Base-by-base conservation (phyloP, 1,284 basidiomycete species). In the Microstroma glucosiphilum region DNA sequence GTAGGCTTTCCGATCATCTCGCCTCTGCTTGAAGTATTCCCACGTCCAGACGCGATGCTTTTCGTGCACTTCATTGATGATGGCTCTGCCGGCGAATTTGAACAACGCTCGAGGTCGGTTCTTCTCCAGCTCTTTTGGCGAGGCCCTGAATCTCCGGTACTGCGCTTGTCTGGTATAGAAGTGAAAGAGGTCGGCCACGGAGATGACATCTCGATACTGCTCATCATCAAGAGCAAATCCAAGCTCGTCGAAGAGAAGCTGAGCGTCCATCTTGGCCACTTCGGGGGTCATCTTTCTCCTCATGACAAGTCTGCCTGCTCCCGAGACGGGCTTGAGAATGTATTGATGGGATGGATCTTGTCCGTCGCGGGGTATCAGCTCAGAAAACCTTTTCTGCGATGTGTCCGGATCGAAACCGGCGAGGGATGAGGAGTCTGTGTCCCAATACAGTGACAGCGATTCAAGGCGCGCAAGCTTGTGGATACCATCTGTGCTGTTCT, bases 151-250 rank as follows among this genome's bases (percentile, higher is more conserved):
- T 15, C 60, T 60, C 48, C 75, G 74, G 60, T 79, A 79, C 83
- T 92, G 90, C 66, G 89, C 89, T 69, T 91, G 90, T 60, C 96
- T 87, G 56, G 88, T 85, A 81, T 94, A 97, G 68, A 98, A 90
- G 79, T 98, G 94, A 81, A 96, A 97, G 84, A 97, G 91, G 79
- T 99, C 94, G 65, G 93, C 83, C 59, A 98, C 86, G 21, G 91
- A 94, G 67, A 99, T 90, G 13, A 86, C 87, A 80, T 98, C 92
- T 55, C 92, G 87, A 79, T 98, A 99, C 80, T 99, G 96, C 70
- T 94, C 87, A 69, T 92, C 88, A 77, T 99, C 94, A 62, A 99
- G 82, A 12, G 89, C 85, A 62, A 99, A 88, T 6, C 90, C 93
- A 60, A 99, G 92, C 80, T 97, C 91, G 72, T 96, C 88, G 78